Conservation (phyloP, 352 stramenopile species). For the Phytophthora capsici region DNA sequence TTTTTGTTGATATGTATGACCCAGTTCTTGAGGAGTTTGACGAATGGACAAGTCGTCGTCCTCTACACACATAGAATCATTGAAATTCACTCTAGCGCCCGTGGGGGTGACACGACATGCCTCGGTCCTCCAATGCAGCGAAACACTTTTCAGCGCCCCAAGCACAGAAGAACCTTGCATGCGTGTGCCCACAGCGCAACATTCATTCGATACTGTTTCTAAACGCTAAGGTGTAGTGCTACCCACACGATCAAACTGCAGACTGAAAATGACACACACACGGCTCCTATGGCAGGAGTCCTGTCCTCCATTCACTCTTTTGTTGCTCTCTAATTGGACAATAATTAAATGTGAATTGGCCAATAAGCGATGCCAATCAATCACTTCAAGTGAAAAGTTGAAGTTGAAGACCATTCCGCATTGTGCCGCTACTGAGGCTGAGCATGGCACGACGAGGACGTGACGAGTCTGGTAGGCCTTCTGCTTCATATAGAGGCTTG, state of each 20-base stretch:
- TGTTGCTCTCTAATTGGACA: not conserved
- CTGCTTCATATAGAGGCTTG: not conserved
- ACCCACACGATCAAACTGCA: not conserved
- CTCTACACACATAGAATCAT: constrained; percentile 86
- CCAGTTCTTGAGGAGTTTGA: constrained; percentile 83
- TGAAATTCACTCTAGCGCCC: constrained; percentile 57
- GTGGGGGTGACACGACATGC: constrained; percentile 37
- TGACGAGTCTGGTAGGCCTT: not conserved
- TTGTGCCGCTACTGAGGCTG: no score
- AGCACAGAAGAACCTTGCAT: constrained; percentile 32
- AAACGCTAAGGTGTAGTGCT: not conserved
- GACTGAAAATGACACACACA: constrained; percentile 7
- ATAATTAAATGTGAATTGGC: not conserved
- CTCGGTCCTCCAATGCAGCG: constrained; percentile 22
- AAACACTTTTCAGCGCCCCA: constrained; percentile 44
- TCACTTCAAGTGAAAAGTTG: constrained; percentile 2
- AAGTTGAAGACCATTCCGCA: constrained; percentile 6
- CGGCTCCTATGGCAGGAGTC: no score
- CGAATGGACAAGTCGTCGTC: constrained; percentile 59
- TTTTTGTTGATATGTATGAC: constrained; percentile 55
- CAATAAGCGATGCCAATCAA: constrained; percentile 7
- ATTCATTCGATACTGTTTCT: not conserved
- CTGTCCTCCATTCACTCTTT: constrained; percentile 19
- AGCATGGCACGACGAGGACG: no score
- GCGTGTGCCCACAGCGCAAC: constrained; percentile 31